Conservation (phyloP, 225 moss, liverwort and hornwort species). For the Climacium dendroides region DNA sequence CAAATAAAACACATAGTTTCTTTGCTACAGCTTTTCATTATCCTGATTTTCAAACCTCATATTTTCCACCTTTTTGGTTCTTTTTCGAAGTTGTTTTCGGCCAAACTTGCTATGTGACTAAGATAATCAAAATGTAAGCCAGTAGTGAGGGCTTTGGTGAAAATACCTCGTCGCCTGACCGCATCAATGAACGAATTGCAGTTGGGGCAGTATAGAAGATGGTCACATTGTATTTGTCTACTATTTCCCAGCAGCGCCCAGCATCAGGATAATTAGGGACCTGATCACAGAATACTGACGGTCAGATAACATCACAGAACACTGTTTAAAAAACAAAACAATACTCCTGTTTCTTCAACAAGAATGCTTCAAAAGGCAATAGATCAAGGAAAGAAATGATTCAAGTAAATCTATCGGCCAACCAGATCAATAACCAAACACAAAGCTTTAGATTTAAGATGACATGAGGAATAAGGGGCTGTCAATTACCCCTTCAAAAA, state of each 20-base stretch:
- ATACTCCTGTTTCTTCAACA: background rate
- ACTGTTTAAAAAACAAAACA: background rate
- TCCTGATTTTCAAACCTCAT: background rate
- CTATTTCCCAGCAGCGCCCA: constrained; percentile 96
- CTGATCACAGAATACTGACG: constrained; percentile 12
- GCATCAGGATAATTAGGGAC: constrained; percentile 89
- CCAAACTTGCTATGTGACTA: background rate
- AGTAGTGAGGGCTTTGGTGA: background rate
- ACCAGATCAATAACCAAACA: background rate
- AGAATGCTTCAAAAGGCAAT: background rate
- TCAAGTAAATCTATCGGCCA: background rate
- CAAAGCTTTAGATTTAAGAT: background rate
- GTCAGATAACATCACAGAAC: background rate
- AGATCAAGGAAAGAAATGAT: background rate
- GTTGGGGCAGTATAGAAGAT: constrained; percentile 98
- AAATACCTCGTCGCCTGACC: constrained; percentile 71
- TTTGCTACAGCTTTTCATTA: background rate
- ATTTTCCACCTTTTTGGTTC: background rate
- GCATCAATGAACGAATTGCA: constrained; percentile 81
- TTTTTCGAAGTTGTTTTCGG: background rate
- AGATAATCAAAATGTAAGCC: background rate
- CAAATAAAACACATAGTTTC: background rate
- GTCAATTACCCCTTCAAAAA: constrained; percentile 75
- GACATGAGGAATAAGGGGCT: background rate
- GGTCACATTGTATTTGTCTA: constrained; percentile 87